phyloP scores from a whole-genome alignment of 2,329 filamentous ascomycete genomes.

The Ophiostoma sp. region DNA sequence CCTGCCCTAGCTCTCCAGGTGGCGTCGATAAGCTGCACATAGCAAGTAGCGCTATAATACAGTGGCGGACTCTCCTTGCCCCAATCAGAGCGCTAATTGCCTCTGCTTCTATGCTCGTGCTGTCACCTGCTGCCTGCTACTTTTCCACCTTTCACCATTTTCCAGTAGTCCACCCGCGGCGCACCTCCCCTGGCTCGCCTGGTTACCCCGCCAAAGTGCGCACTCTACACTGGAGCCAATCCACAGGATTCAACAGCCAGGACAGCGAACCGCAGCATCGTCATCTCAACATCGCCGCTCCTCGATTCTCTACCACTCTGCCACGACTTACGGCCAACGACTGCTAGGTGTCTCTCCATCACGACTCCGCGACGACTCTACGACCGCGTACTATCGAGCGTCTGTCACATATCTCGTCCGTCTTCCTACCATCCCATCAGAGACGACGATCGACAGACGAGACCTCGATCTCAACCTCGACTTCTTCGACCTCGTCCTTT shows the following conservation, averaged over 20 bases:
- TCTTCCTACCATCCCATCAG: background rate
- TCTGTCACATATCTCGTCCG: background rate
- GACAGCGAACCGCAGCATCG: slow-evolving; percentile 13
- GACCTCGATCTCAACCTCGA: background rate
- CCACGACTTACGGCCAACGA: background rate
- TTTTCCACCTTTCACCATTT: background rate
- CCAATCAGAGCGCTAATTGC: slow-evolving; percentile 9
- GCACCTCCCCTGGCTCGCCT: background rate
- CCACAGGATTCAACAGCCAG: background rate
- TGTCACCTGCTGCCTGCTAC: slow-evolving; percentile 2
- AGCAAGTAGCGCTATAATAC: background rate
- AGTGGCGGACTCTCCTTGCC: slow-evolving; percentile 13
- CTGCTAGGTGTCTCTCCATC: too few relatives aligned
- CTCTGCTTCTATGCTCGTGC: background rate
- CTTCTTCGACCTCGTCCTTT: background rate
- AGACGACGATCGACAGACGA: slow-evolving; percentile 1
- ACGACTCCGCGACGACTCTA: background rate
- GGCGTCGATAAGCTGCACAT: slow-evolving; percentile 6
- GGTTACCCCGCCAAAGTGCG: slow-evolving; percentile 22
- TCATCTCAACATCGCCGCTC: slow-evolving; percentile 8
- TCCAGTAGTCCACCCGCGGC: too few relatives aligned
- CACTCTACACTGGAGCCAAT: background rate
- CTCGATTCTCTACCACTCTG: background rate
- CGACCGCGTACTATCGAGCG: background rate
- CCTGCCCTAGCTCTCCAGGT: background rate